These are phyloP conservation scores for Tuber umbilicatum DNA, from an alignment of 495 filamentous ascomycete genomes.

Conservation along the genomic window DNA sequence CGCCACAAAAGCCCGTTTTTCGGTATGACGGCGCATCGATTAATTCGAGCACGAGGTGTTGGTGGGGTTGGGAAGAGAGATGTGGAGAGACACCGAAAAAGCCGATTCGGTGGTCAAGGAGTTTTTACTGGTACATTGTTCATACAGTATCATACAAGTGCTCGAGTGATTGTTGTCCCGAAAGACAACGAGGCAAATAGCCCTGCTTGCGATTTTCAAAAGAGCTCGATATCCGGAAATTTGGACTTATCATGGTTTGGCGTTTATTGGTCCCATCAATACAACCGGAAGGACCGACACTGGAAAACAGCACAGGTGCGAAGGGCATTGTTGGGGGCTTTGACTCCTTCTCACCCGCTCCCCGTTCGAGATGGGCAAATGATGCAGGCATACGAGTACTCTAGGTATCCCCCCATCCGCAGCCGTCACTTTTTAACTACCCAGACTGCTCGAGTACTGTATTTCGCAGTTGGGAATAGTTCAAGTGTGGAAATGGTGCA, in stretches of 20 bases:
- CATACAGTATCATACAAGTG: too few relatives aligned
- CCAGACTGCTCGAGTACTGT: too few relatives aligned
- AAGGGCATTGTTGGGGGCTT: not conserved
- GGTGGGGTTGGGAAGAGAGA: not conserved
- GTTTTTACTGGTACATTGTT: too few relatives aligned
- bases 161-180: not conserved
- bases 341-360: not conserved
- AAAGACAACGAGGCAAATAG: not conserved
- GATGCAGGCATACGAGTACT: too few relatives aligned
- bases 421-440: too few relatives aligned
- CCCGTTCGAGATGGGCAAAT: not conserved
- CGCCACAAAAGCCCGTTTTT: too few relatives aligned
- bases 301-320: not conserved
- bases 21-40: too few relatives aligned
- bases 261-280: not conserved
- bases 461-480: too few relatives aligned
- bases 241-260: not conserved
- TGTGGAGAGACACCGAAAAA: not conserved
- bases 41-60: too few relatives aligned
- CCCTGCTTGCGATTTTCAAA: not conserved
- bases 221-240: not conserved
- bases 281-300: not conserved
- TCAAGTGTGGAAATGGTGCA: too few relatives aligned
- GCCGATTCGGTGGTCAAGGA: too few relatives aligned
- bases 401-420: too few relatives aligned